Evolutionary conservation across 2,329 filamentous ascomycete species (phyloP).

Genomic region (Xylariomycetidae sp.): DNA sequence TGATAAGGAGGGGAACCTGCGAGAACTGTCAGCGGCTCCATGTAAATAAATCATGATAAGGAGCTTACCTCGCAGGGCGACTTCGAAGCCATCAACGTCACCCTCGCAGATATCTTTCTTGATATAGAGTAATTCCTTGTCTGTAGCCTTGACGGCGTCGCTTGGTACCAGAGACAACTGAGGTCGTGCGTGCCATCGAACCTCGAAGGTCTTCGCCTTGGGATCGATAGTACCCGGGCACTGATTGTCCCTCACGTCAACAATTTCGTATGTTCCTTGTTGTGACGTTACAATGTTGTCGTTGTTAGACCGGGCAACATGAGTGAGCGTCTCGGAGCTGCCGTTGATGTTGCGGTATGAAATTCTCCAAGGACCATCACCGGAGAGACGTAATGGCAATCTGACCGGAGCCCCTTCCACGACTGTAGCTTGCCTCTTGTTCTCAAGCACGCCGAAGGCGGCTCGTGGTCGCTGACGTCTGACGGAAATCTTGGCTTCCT

Average conservation of each 20-base stretch:
- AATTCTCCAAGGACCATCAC: slow-evolving; percentile 79
- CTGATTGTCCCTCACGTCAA: slow-evolving; percentile 70
- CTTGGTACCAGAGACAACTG: slow-evolving; percentile 62
- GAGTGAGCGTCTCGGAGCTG: slow-evolving; percentile 29
- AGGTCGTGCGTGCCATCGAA: slow-evolving; percentile 83
- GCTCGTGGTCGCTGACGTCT: slow-evolving; percentile 83
- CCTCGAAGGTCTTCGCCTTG: slow-evolving; percentile 67
- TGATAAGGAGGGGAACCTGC: slow-evolving; percentile 76
- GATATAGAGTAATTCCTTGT: slow-evolving; percentile 51
- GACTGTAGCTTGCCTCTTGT: slow-evolving; percentile 67
- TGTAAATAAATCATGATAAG: slow-evolving; percentile 1
- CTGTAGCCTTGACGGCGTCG: slow-evolving; percentile 47
- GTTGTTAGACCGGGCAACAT: slow-evolving; percentile 47
- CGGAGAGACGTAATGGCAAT: slow-evolving; percentile 79
- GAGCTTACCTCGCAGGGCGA: slow-evolving; percentile 67
- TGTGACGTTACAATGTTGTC: slow-evolving; percentile 61
- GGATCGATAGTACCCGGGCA: slow-evolving; percentile 80
- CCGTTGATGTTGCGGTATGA: slow-evolving; percentile 66
- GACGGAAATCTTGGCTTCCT: slow-evolving; percentile 80
- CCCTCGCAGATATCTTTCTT: slow-evolving; percentile 90
- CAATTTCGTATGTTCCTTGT: slow-evolving; percentile 74
- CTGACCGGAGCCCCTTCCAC: slow-evolving; percentile 71
- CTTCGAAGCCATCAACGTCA: slow-evolving; percentile 83
- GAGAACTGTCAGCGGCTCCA: slow-evolving; percentile 25
- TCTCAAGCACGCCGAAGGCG: slow-evolving; percentile 80